Base-by-base conservation (phyloP, 2,329 filamentous ascomycete species). In the Aspergillus sp. region DNA sequence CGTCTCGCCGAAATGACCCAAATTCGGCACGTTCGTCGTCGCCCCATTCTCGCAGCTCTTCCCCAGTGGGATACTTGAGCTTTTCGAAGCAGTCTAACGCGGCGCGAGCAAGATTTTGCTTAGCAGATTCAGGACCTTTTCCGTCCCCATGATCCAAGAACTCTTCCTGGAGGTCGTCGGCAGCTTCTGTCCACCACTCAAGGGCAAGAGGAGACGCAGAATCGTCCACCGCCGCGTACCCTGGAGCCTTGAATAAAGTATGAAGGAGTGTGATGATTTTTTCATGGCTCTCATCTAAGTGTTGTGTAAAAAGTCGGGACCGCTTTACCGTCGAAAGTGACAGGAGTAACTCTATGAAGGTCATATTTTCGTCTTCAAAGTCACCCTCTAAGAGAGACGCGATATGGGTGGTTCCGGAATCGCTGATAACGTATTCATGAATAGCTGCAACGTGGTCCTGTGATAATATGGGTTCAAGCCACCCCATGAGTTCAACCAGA, bases 1-100 rank as follows among this genome's bases (percentile, higher is more conserved):
- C 76, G 44, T 79, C 76, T 26, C 74, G 73, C 17, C 78, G 75
- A 56, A 79, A 79, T 17, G 71, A 67, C 47, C 69, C 69, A 55
- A 79, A 80, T 54, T 76, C 73, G 53, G 67, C 69, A 30, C 74
- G 66, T 26, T 80, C 76, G 49, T 79, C 76, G 32, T 74, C 71
- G 45, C 71, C 69, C 77, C 76, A 80, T 9, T 71, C 70, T 32
- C 68, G 65, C 15, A 73, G 41, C 18, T 74, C 69, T 41, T 66
- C 66, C 2, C 69, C 56, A 9, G 57, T 63, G 1, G 76, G 74
- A 53, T 74, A 76, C n/a, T 72, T 66, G 20, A 79, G 68, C 56
- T 78, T 78, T 34, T 71, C 71, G 58, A 74, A 77, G 54, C 76
- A 73, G 50, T 76, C 74, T 9, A 74, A 63, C 36, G 78, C 72